Evolutionary conservation across 805 yeast genomes (phyloP).

Genomic region (Lachancea dasiensis): DNA sequence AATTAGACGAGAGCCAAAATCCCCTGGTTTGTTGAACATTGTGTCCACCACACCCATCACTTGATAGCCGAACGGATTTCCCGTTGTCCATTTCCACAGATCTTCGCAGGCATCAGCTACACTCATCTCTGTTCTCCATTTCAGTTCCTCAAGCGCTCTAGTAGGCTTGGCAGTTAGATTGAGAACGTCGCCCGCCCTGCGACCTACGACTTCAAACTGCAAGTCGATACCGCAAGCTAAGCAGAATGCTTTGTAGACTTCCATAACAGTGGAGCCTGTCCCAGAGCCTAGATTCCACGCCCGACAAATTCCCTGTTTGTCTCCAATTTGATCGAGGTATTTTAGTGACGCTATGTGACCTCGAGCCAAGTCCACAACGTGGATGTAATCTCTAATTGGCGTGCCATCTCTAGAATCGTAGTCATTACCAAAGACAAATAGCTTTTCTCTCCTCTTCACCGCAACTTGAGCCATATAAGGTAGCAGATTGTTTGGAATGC

Average conservation of each 20-base stretch:
- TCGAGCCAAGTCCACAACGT: slow-evolving; percentile 73
- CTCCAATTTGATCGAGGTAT: slow-evolving; percentile 38
- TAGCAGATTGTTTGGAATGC: slow-evolving; percentile 68
- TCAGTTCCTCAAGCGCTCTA: slow-evolving; percentile 59
- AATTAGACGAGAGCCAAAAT: slow-evolving; percentile 27
- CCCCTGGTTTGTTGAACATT: slow-evolving; percentile 13
- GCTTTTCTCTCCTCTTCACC: slow-evolving; percentile 58
- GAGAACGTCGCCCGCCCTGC: slow-evolving; percentile 73
- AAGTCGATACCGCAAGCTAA: slow-evolving; percentile 57
- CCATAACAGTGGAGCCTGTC: slow-evolving; percentile 70
- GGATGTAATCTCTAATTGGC: slow-evolving; percentile 76
- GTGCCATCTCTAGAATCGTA: slow-evolving; percentile 71
- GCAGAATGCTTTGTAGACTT: slow-evolving; percentile 59
- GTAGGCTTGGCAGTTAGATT: slow-evolving; percentile 66
- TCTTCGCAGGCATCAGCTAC: slow-evolving; percentile 64
- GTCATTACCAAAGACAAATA: slow-evolving; percentile 66
- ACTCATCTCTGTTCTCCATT: slow-evolving; percentile 53
- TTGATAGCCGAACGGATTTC: slow-evolving; percentile 58
- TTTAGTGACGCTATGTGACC: slow-evolving; percentile 72
- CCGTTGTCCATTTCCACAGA: slow-evolving; percentile 71
- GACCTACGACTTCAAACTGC: slow-evolving; percentile 57
- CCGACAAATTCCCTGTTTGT: slow-evolving; percentile 46
- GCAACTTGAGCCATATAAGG: slow-evolving; percentile 79
- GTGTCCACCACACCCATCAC: slow-evolving; percentile 21
- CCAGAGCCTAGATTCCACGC: slow-evolving; percentile 87